Evolutionary conservation across 306 rosid genomes (phyloP), one percentile per base, ranked within the genome.

Genomic region (Castanea crenata): DNA sequence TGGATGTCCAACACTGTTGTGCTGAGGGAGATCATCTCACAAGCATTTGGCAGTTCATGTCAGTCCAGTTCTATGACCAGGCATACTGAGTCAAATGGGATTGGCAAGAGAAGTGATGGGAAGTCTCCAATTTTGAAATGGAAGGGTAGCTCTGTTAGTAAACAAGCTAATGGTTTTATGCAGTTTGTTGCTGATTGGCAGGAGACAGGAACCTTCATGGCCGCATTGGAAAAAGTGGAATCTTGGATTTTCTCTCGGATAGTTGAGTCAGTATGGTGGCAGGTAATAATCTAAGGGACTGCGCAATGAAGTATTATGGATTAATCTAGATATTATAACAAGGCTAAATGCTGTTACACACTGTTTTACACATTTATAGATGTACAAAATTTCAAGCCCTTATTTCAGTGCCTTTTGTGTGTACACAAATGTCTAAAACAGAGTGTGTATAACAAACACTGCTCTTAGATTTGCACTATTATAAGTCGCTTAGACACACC

Each of bases 191-290:
- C 90, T 54, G 94, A 93, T 84, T 95, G 99, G 99, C 98, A 93
- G 83, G 98, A 95, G 80, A 89, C 97, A 5, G 96, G 93, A 90
- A 91, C 98, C 78, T 90, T 93, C 73, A 86, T 83, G 49, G 87
- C 83, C 55, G 94, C 94, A 46, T 81, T 96, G 73, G 91, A 89
- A 83, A 91, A 86, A 87, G 92, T 93, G 71, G 99, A 96, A 89
- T 90, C 96, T 76, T 96, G 99, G 99, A 88, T 96, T 75, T 96
- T 96, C 79, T 90, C 96, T 86, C 93, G 99, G 79, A 79, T 93
- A 52, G 96, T 95, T 77, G 99, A 96, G 90, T 93, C 99, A 3
- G 98, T 96, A 6, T 96, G 99, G 99, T 96, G 99, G 99, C 99
- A 96, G 99, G 98, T 96, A 93, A 56, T 67, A 63, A 9, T 58